phyloP scores from a whole-genome alignment of 768 basidiomycete genomes.

The Trametopsis cervina region DNA sequence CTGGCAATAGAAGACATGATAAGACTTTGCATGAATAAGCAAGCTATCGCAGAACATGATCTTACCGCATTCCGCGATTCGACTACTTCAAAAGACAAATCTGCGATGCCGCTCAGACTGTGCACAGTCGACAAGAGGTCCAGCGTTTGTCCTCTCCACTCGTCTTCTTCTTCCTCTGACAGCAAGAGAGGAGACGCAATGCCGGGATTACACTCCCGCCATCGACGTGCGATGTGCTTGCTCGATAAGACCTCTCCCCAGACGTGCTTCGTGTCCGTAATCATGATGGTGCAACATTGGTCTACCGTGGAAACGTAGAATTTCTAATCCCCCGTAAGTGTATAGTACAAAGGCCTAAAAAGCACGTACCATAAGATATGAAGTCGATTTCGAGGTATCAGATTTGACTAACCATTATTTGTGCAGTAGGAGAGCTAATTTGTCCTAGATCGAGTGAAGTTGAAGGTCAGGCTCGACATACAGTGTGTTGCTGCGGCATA shows the following conservation, averaged over 20 bases:
- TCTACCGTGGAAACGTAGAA: conserved; percentile 51
- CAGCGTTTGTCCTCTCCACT: conserved; percentile 51
- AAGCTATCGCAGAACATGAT: not conserved
- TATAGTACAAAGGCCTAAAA: not conserved
- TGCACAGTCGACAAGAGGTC: conserved; percentile 53
- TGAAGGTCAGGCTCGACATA: not conserved
- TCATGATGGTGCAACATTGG: conserved; percentile 49
- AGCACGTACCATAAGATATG: conserved; percentile 57
- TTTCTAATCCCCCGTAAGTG: conserved; percentile 40
- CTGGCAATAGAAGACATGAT: conserved; percentile 33
- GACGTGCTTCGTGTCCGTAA: conserved; percentile 69
- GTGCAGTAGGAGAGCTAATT: conserved; percentile 45
- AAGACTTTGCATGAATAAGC: conserved; percentile 10
- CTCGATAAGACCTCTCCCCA: conserved; percentile 52
- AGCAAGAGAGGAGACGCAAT: conserved; percentile 20
- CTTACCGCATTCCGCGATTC: conserved; percentile 56
- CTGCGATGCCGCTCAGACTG: conserved; percentile 52
- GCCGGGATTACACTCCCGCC: conserved; percentile 52
- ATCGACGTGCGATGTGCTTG: conserved; percentile 59
- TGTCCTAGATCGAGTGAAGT: conserved; percentile 34
- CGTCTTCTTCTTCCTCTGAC: conserved; percentile 42
- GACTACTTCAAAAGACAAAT: conserved; percentile 51
- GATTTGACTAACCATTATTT: conserved; percentile 74
- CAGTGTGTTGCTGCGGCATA: no score
- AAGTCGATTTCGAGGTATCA: conserved; percentile 49